Evolutionary conservation across 441 rosid species (phyloP).

Genomic region (Cnidoscolus chayamansa): DNA sequence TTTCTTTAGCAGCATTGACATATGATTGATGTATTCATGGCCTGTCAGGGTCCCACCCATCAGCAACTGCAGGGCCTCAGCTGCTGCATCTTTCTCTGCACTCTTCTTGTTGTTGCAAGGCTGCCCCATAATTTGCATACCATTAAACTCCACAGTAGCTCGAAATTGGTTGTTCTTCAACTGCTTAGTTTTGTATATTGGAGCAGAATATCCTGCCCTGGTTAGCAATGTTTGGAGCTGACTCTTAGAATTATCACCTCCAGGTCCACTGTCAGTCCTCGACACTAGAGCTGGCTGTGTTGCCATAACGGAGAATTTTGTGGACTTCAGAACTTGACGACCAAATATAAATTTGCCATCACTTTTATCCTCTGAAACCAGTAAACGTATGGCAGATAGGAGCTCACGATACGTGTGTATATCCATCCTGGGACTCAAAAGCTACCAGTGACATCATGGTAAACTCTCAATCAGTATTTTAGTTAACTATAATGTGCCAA

Average conservation of each 20-base stretch:
- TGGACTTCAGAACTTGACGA: constrained; percentile 42
- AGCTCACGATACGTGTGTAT: constrained; percentile 53
- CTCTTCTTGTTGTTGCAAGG: constrained; percentile 86
- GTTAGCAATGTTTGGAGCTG: constrained; percentile 88
- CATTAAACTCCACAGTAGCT: constrained; percentile 70
- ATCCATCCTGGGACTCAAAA: constrained; percentile 65
- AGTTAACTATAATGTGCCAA: not conserved
- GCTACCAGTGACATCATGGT: constrained; percentile 42
- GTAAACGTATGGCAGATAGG: constrained; percentile 53
- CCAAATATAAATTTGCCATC: constrained; percentile 82
- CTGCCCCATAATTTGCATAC: constrained; percentile 68
- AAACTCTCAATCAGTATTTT: constrained; percentile 1
- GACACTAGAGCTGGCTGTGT: constrained; percentile 41
- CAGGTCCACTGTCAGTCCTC: constrained; percentile 74
- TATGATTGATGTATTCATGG: constrained; percentile 48
- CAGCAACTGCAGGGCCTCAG: constrained; percentile 83
- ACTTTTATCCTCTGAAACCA: constrained; percentile 61
- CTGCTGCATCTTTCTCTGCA: constrained; percentile 97
- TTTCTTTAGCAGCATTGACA: constrained; percentile 74
- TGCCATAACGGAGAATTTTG: constrained; percentile 31
- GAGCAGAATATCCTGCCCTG: constrained; percentile 72
- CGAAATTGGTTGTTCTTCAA: constrained; percentile 65
- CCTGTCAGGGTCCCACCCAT: constrained; percentile 51
- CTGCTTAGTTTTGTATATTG: constrained; percentile 73
- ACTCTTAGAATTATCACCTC: constrained; percentile 89